Conservation (phyloP, 2,329 filamentous ascomycete genomes). For the Xenosphaeropsis pyriputrescens region DNA sequence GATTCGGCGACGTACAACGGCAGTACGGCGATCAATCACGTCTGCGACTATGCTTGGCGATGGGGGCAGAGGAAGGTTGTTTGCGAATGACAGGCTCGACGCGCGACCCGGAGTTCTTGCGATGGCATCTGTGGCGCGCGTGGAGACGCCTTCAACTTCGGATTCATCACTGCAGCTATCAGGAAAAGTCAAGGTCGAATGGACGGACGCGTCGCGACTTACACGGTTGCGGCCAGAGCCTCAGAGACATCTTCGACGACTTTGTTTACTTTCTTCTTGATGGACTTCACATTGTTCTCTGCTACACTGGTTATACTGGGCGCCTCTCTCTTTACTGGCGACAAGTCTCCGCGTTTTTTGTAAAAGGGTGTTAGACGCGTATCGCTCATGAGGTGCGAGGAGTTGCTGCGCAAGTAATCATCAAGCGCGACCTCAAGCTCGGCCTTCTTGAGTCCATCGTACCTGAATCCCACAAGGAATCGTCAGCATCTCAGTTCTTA, state of each 20-base stretch:
- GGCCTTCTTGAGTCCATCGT: slow-evolving; percentile 55
- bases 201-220: slow-evolving; percentile 12
- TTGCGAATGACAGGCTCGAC: slow-evolving; percentile 16
- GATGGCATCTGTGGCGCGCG: slow-evolving; percentile 14
- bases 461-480: slow-evolving; percentile 30
- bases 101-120: slow-evolving; percentile 14
- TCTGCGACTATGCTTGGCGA: slow-evolving; percentile 67
- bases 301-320: slow-evolving; percentile 21
- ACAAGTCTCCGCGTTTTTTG: slow-evolving; percentile 44
- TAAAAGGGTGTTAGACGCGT: slow-evolving; percentile 63
- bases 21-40: slow-evolving; percentile 57
- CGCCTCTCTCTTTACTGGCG: slow-evolving; percentile 44
- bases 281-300: slow-evolving; percentile 25
- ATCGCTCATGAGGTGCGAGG: slow-evolving; percentile 46
- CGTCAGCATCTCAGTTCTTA: slow-evolving; percentile 8
- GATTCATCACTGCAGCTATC: slow-evolving; percentile 16
- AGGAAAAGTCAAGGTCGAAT: slow-evolving; percentile 2
- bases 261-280: slow-evolving; percentile 28
- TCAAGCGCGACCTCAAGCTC: slow-evolving; percentile 69
- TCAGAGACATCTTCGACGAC: slow-evolving; percentile 22
- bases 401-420: slow-evolving; percentile 56
- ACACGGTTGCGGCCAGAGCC: background rate
- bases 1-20: slow-evolving; percentile 52
- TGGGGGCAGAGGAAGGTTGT: slow-evolving; percentile 58
- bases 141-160: slow-evolving; percentile 13